These are phyloP conservation scores for Penicillium sp. DNA, from an alignment of 2,329 filamentous ascomycete genomes.

Conservation along the genomic window DNA sequence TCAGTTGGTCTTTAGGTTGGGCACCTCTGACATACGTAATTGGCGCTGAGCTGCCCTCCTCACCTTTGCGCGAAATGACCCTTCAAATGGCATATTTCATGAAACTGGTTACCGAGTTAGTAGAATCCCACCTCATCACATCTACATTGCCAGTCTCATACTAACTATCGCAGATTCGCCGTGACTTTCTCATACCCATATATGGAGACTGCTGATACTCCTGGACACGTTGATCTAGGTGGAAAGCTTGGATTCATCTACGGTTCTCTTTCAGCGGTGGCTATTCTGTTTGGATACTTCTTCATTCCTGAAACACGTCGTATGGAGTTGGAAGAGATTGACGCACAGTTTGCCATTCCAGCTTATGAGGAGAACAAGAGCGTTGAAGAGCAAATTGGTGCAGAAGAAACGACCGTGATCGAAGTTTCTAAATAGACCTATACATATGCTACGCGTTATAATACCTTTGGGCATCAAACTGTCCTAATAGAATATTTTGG, in stretches of 20 bases:
- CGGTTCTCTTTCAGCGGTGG: conserved; percentile 15
- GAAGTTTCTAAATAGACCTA: conserved; percentile 1
- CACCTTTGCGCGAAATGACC: conserved; percentile 29
- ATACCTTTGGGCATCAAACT: too few relatives aligned
- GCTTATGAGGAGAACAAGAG: background rate
- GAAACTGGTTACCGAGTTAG: conserved; percentile 17
- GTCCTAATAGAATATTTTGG: too few relatives aligned
- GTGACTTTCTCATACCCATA: conserved; percentile 22
- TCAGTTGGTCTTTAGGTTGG: conserved; percentile 40
- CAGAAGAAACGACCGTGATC: background rate
- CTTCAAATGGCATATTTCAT: conserved; percentile 15
- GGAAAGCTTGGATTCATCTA: conserved; percentile 21
- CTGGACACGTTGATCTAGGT: conserved; percentile 16
- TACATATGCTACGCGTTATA: too few relatives aligned
- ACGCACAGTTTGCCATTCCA: conserved; percentile 4
- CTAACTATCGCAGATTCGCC: conserved; percentile 11
- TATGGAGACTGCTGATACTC: conserved; percentile 18
- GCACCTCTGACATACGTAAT: conserved; percentile 43
- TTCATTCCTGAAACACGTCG: conserved; percentile 15
- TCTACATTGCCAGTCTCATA: background rate
- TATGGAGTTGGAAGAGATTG: conserved; percentile 18
- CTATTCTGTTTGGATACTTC: conserved; percentile 16
- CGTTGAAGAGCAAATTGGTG: conserved; percentile 2
- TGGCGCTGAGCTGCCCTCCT: conserved; percentile 38
- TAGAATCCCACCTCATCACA: background rate